Evolutionary conservation across 768 basidiomycete genomes (phyloP), one percentile per base, ranked within the genome.

Genomic region (Arthromyces matolae): DNA sequence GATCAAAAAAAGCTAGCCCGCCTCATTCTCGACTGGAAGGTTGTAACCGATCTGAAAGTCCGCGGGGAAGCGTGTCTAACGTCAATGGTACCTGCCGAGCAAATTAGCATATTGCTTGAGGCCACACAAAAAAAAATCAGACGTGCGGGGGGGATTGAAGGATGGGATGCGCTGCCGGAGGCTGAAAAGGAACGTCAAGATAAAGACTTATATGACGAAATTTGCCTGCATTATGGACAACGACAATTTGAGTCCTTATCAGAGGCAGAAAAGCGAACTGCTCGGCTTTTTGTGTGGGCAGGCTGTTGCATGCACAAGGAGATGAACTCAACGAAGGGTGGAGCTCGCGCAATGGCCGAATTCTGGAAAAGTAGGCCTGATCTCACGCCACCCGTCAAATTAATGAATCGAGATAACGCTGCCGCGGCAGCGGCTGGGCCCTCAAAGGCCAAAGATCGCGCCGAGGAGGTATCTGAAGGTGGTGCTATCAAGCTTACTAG

Each of bases 241-340:
- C n/a, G n/a, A n/a, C n/a, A n/a, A n/a, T n/a, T n/a, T n/a, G n/a
- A n/a, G n/a, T n/a, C n/a, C n/a, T n/a, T n/a, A n/a, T n/a, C n/a
- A n/a, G n/a, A n/a, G n/a, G n/a, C n/a, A n/a, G n/a, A n/a, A n/a
- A n/a, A n/a, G n/a, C n/a, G n/a, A n/a, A n/a, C n/a, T n/a, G n/a
- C n/a, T n/a, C n/a, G n/a, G n/a, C n/a, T n/a, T n/a, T n/a, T n/a
- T n/a, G n/a, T n/a, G n/a, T n/a, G n/a, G n/a, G 43, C 31, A 22
- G 33, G 43, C 33, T 33, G 43, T 31, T 66, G 45, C n/a, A n/a
- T n/a, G n/a, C n/a, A n/a, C n/a, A n/a, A n/a, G n/a, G n/a, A n/a
- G n/a, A n/a, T n/a, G n/a, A 67, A 66, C 35, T 36, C 60, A 0
- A 49, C 64, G 4, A 64, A 64, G 37, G 2, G 59, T n/a, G n/a